phyloP scores from a whole-genome alignment of 2,329 filamentous ascomycete species.

The Dichotomopilus funicola region DNA sequence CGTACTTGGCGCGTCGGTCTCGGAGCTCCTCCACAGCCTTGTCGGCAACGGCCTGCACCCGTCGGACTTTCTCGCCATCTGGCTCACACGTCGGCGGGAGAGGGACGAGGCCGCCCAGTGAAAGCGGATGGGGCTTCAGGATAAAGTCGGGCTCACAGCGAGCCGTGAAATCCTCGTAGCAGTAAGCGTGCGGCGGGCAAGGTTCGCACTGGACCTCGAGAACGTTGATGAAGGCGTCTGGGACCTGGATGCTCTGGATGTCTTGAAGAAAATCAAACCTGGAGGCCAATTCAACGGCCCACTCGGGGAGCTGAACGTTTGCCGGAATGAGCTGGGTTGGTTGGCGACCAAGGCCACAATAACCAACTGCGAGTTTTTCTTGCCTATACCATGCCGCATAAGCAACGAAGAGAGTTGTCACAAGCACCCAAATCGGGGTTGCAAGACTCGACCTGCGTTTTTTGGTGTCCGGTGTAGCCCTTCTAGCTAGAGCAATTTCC shows the following conservation, averaged over 20 bases:
- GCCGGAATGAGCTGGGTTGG: conserved; percentile 45
- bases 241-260: conserved; percentile 46
- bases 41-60: conserved; percentile 81
- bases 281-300: conserved; percentile 28
- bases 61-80: conserved; percentile 84
- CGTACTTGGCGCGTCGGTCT: conserved; percentile 77
- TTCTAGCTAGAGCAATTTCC: conserved; percentile 37
- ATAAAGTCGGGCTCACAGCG: conserved; percentile 85
- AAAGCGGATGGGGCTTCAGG: conserved; percentile 74
- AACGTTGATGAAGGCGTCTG: conserved; percentile 63
- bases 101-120: conserved; percentile 72
- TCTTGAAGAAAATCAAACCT: conserved; percentile 41
- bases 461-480: conserved; percentile 34
- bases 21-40: conserved; percentile 81
- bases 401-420: conserved; percentile 62
- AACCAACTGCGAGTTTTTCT: conserved; percentile 94
- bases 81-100: conserved; percentile 89
- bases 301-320: conserved; percentile 38
- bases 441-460: conserved; percentile 44
- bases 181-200: conserved; percentile 86
- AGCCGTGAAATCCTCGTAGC: conserved; percentile 69
- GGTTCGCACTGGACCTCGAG: conserved; percentile 79
- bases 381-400: conserved; percentile 83
- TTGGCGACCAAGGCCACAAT: conserved; percentile 75
- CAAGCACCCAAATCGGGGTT: conserved; percentile 63